Conservation (phyloP, 345 rosid species). For the Dovyalis caffra region DNA sequence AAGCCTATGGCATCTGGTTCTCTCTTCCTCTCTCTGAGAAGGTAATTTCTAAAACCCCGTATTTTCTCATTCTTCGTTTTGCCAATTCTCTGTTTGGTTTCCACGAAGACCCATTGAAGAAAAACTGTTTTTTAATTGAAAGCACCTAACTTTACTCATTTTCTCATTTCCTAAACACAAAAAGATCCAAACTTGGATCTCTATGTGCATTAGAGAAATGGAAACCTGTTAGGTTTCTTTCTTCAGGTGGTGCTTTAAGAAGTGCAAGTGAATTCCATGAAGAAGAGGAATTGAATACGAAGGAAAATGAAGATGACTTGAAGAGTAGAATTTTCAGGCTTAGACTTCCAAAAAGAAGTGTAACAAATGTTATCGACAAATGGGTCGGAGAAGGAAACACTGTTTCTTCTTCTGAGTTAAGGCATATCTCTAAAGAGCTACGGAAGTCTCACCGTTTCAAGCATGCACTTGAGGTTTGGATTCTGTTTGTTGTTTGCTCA, state of each 20-base stretch:
- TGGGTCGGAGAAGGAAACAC: slow-evolving; percentile 81
- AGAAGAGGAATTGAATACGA: slow-evolving; percentile 36
- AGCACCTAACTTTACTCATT: too few species aligned
- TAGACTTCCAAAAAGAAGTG: slow-evolving; percentile 84
- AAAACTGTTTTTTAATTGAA: too few species aligned
- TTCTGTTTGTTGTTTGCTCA: background rate
- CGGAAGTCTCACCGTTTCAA: slow-evolving; percentile 73
- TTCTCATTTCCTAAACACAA: background rate
- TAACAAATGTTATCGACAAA: slow-evolving; percentile 60
- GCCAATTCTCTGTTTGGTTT: background rate
- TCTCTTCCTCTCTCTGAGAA: background rate
- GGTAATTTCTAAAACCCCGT: background rate
- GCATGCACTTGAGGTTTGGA: slow-evolving; percentile 87
- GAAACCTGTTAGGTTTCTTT: slow-evolving; percentile 15
- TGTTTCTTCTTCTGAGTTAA: slow-evolving; percentile 55
- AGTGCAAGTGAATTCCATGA: slow-evolving; percentile 35
- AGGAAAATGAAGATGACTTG: slow-evolving; percentile 57
- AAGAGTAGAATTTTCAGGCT: slow-evolving; percentile 69
- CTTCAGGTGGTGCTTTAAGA: slow-evolving; percentile 32
- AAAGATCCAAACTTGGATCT: slow-evolving; percentile 2
- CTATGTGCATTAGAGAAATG: slow-evolving; percentile 4
- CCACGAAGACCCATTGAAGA: background rate
- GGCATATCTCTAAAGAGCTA: slow-evolving; percentile 73
- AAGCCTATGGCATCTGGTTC: background rate
- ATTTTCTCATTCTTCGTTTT: background rate